Base-by-base conservation (phyloP, 352 stramenopile genomes). In the Phytopythium sindhum region DNA sequence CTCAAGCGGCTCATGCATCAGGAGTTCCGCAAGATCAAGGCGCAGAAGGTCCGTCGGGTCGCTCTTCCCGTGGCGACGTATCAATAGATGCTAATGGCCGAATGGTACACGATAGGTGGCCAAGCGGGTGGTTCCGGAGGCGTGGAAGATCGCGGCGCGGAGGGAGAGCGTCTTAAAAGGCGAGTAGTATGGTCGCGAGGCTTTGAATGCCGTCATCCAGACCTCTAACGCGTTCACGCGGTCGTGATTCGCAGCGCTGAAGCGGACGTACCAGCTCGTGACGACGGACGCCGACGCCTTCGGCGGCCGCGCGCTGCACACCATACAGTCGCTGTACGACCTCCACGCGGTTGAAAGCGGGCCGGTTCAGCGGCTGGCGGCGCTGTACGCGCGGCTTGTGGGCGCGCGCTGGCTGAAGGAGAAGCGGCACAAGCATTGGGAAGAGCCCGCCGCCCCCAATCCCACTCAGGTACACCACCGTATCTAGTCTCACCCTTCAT, bases 1-100 rank as follows among this genome's bases (percentile, higher is more conserved):
- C 81, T 96, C 56, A 96, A 96, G 78, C 85, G 87, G 21, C 67
- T 96, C 29, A 93, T 96, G 85, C 87, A 93, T 63, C 83, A 92
- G 55, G 85, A 94, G 60, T 77, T 94, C 35, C 80, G 85, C 41
- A 88, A 88, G 44, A 69, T 89, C 58, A 92, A 92, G 63, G 75
- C 83, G 19, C 72, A 89, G 54, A 91, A 91, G 64, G 71, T 89
- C 53, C 37, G 28, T 50, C 35, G 29, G 2, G n/a, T n/a, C n/a
- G n/a, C n/a, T n/a, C n/a, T n/a, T n/a, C n/a, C n/a, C n/a, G n/a
- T n/a, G n/a, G n/a, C n/a, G n/a, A n/a, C n/a, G n/a, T n/a, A n/a
- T n/a, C n/a, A n/a, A n/a, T n/a, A n/a, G n/a, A n/a, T 23, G 3
- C 42, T 63, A 29, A n/a, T 23, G 29, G 14, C 33, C 14, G 33